Conservation (phyloP, 306 rosid species). For the Lathyrus oleraceus region DNA sequence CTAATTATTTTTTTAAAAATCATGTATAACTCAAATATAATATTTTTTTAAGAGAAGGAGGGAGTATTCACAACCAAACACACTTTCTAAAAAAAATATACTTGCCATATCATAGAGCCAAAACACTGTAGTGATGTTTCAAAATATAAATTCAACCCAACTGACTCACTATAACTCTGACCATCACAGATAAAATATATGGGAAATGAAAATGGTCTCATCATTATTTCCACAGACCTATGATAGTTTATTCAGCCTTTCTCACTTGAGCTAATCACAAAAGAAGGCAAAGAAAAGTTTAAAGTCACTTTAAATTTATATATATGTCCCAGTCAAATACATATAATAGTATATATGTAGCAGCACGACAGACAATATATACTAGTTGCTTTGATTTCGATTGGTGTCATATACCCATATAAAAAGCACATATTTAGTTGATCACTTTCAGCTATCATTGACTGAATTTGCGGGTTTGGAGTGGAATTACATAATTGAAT, state of each 20-base stretch:
- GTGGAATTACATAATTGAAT: conserved; percentile 33
- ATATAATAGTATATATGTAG: not conserved
- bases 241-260: conserved; percentile 34
- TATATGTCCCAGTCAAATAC: not conserved
- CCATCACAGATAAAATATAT: not conserved
- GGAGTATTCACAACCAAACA: too few species aligned
- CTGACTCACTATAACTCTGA: too few species aligned
- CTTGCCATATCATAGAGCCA: too few species aligned
- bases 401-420: conserved; percentile 41
- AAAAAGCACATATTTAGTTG: conserved; percentile 34
- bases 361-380: conserved; percentile 37
- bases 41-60: too few species aligned
- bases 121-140: too few species aligned
- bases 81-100: too few species aligned
- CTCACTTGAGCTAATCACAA: conserved; percentile 33
- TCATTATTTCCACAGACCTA: conserved; percentile 44
- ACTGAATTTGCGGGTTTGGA: conserved; percentile 31
- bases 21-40: too few species aligned
- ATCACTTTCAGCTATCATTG: conserved; percentile 57
- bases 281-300: conserved; percentile 17
- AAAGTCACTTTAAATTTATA: conserved; percentile 1
- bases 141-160: not conserved
- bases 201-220: conserved; percentile 38
- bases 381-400: conserved; percentile 44
- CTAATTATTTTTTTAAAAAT: too few species aligned